Conservation (phyloP, 2,329 filamentous ascomycete genomes). For the Colletotrichum sojae region DNA sequence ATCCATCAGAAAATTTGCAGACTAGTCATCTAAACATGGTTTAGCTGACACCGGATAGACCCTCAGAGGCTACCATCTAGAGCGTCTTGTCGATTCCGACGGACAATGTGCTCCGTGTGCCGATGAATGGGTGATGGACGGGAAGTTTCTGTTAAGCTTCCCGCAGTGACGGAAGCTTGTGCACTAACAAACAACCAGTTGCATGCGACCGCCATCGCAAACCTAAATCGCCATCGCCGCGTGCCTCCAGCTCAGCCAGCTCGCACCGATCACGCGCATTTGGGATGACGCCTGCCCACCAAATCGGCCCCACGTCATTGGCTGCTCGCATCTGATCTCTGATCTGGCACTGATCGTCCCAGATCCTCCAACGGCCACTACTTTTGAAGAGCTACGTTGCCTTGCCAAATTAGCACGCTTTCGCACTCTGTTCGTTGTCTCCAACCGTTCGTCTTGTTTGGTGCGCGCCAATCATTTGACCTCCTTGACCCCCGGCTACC, state of each 20-base stretch:
- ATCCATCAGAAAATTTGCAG: too few species aligned
- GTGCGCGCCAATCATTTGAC: slow-evolving; percentile 19
- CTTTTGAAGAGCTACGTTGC: too few species aligned
- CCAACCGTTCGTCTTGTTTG: neutral
- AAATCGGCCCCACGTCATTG: slow-evolving; percentile 24
- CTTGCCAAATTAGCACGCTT: neutral
- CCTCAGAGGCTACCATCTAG: too few species aligned
- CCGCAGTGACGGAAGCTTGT: neutral
- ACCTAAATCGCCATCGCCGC: slow-evolving; percentile 1
- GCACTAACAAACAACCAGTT: slow-evolving; percentile 35
- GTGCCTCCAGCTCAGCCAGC: neutral
- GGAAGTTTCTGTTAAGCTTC: slow-evolving; percentile 36
- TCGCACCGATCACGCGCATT: slow-evolving; percentile 25
- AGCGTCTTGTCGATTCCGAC: neutral
- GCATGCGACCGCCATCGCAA: neutral
- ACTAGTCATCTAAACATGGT: too few species aligned
- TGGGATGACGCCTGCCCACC: slow-evolving; percentile 22
- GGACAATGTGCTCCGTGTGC: slow-evolving; percentile 24
- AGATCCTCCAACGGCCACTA: slow-evolving; percentile 26
- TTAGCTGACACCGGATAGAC: too few species aligned
- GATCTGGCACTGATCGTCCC: slow-evolving; percentile 30
- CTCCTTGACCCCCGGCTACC: neutral
- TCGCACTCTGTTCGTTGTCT: neutral
- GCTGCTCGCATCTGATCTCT: slow-evolving; percentile 31
- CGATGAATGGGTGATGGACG: neutral